Evolutionary conservation across 2,329 filamentous ascomycete genomes (phyloP).

Genomic region (Pyrenophora seminiperda): DNA sequence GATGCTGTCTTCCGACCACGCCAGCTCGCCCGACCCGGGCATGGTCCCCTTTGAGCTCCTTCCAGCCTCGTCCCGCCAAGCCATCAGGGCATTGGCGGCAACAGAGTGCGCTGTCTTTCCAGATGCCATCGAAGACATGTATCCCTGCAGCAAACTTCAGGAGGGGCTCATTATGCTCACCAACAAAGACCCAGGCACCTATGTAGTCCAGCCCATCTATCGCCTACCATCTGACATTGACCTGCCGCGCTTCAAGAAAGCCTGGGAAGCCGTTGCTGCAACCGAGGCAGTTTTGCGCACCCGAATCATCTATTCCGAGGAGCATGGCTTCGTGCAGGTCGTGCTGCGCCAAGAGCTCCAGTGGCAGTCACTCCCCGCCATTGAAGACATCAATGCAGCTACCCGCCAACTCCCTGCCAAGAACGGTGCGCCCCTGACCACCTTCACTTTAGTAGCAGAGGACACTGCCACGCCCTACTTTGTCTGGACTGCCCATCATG

Average conservation of each 20-base stretch:
- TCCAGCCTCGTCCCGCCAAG: slow-evolving; percentile 17
- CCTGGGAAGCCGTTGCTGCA: slow-evolving; percentile 54
- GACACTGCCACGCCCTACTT: slow-evolving; percentile 28
- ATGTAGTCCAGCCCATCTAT: slow-evolving; percentile 50
- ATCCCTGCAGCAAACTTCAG: slow-evolving; percentile 41
- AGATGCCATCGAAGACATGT: slow-evolving; percentile 38
- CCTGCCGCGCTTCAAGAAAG: slow-evolving; percentile 47
- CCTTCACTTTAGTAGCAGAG: slow-evolving; percentile 16
- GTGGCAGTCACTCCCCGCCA: slow-evolving; percentile 26
- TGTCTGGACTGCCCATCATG: slow-evolving; percentile 46
- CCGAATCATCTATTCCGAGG: slow-evolving; percentile 43
- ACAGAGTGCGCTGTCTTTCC: slow-evolving; percentile 34
- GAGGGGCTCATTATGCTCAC: slow-evolving; percentile 42
- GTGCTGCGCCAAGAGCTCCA: slow-evolving; percentile 30
- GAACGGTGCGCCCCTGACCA: slow-evolving; percentile 34
- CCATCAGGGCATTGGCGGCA: slow-evolving; percentile 33
- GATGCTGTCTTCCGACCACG: slow-evolving; percentile 30
- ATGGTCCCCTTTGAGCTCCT: slow-evolving; percentile 36
- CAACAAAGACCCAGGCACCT: slow-evolving; percentile 39
- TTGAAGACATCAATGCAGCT: slow-evolving; percentile 33
- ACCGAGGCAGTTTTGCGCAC: slow-evolving; percentile 56
- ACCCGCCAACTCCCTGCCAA: slow-evolving; percentile 37
- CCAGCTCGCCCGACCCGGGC: slow-evolving; percentile 17
- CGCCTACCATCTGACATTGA: slow-evolving; percentile 39
- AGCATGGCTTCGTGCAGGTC: slow-evolving; percentile 42